Evolutionary conservation across 2,329 filamentous ascomycete genomes (phyloP), one percentile per base, ranked within the genome.

Genomic region (Trichoderma sp.): DNA sequence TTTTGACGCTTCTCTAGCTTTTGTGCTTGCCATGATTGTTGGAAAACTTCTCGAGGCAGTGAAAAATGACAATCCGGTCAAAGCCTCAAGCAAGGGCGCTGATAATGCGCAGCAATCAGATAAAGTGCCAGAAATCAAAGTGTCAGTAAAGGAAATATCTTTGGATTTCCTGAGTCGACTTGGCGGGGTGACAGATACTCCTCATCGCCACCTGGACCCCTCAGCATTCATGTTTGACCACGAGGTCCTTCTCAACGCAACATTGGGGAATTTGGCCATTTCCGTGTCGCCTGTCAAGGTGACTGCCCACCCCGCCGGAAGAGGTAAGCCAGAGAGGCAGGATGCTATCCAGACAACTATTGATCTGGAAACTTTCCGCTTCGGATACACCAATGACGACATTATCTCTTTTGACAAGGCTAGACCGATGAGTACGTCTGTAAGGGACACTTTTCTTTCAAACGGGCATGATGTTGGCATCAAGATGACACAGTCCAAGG

Each of bases 321-420:
- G 74, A 71, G 63, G 71, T 13, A 68, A 67, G 23, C n/a, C 74
- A n/a, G 34, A 28, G 74, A 83, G 59, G 78, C 81, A 75, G 17
- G 63, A 73, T 20, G 77, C 75, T 43, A 73, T 75, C 15, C 68
- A 77, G 50, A 83, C 77, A 5, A 84, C 79, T 53, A 75, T 90
- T 12, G 82, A 85, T 57, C 76, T 91, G 2, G 83, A 88, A 73
- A 88, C 87, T 73, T 88, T 92, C 75, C 83, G 83, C 0, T 89
- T 92, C 74, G 89, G 90, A 1, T 91, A 92, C 76, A 84, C 85
- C 2, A 84, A 88, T 73, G 88, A 88, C 50, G 86, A 90, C 70
- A 90, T 92, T 43, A 73, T 92, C 43, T 90, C 87, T 1, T 92
- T 92, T 73, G 87, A 91, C 74, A 84, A 85, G 50, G 84, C 83